These are phyloP conservation scores for Debaryomyces psychrophilus DNA, from an alignment of 1,139 yeast genomes.

Conservation along the genomic window DNA sequence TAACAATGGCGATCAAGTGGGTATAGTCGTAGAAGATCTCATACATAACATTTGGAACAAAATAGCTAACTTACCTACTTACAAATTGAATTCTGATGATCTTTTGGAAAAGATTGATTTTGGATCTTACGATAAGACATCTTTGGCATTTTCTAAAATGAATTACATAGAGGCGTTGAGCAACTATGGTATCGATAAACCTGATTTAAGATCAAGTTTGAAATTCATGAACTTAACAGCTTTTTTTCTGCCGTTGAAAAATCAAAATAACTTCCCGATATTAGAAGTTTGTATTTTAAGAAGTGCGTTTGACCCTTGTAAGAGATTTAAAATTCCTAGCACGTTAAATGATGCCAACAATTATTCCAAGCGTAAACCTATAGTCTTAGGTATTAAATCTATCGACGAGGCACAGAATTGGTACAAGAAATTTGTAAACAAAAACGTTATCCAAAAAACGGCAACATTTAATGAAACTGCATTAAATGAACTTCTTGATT, in stretches of 20 bases:
- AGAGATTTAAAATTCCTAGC: slow-evolving; percentile 29
- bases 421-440: slow-evolving; percentile 41
- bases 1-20: slow-evolving; percentile 64
- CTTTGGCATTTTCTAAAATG: slow-evolving; percentile 45
- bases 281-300: slow-evolving; percentile 72
- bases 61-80: slow-evolving; percentile 44
- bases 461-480: slow-evolving; percentile 20
- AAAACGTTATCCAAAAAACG: slow-evolving; percentile 25
- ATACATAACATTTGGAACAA: slow-evolving; percentile 60
- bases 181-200: slow-evolving; percentile 89
- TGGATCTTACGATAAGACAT: slow-evolving; percentile 21
- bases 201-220: slow-evolving; percentile 74
- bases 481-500: slow-evolving; percentile 37
- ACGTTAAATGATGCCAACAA: slow-evolving; percentile 43
- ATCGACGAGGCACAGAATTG: slow-evolving; percentile 44
- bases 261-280: slow-evolving; percentile 55
- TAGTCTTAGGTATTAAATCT: slow-evolving; percentile 50
- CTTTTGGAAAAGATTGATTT: slow-evolving; percentile 24
- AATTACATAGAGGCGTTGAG: slow-evolving; percentile 71
- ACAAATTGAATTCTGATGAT: slow-evolving; percentile 30
- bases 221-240: slow-evolving; percentile 52
- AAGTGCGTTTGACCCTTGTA: slow-evolving; percentile 41
- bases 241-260: slow-evolving; percentile 37
- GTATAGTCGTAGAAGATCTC: slow-evolving; percentile 61
- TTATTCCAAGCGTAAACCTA: slow-evolving; percentile 65